phyloP scores from a whole-genome alignment of 2,329 filamentous ascomycete species.

The Calycina marina region DNA sequence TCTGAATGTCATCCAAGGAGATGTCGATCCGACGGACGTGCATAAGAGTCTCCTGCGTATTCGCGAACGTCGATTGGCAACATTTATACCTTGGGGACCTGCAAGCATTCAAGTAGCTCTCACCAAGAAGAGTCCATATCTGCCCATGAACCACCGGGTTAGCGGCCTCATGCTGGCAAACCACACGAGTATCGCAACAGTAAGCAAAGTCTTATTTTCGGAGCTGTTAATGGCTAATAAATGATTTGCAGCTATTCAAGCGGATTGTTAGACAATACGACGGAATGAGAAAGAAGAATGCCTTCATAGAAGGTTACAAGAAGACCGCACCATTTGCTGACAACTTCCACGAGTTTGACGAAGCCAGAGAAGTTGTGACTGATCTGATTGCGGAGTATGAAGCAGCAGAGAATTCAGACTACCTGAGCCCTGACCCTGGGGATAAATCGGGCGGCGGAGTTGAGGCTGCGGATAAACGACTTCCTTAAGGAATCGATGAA shows the following conservation, averaged over 20 bases:
- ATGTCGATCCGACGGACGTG: constrained; percentile 94
- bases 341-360: constrained; percentile 86
- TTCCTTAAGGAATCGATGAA: constrained; percentile 8
- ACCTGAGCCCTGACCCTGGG: constrained; percentile 50
- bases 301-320: constrained; percentile 92
- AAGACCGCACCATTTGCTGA: constrained; percentile 89
- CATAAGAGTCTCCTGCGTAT: constrained; percentile 97
- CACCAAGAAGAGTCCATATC: constrained; percentile 92
- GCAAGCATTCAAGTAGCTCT: constrained; percentile 95
- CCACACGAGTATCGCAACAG: constrained; percentile 89
- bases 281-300: constrained; percentile 86
- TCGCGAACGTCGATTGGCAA: constrained; percentile 81
- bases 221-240: constrained; percentile 5
- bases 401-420: constrained; percentile 81
- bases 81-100: constrained; percentile 96
- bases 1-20: constrained; percentile 95
- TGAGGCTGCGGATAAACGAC: constrained; percentile 19
- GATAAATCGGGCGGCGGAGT: constrained; percentile 12
- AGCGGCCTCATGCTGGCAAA: constrained; percentile 96
- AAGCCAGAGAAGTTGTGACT: constrained; percentile 78
- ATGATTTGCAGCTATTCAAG: constrained; percentile 57
- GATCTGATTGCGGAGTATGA: constrained; percentile 93
- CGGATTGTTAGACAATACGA: constrained; percentile 88
- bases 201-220: constrained; percentile 25
- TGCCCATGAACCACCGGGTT: constrained; percentile 85